Conservation (phyloP, 352 stramenopile genomes). For the Phytophthora sp. region DNA sequence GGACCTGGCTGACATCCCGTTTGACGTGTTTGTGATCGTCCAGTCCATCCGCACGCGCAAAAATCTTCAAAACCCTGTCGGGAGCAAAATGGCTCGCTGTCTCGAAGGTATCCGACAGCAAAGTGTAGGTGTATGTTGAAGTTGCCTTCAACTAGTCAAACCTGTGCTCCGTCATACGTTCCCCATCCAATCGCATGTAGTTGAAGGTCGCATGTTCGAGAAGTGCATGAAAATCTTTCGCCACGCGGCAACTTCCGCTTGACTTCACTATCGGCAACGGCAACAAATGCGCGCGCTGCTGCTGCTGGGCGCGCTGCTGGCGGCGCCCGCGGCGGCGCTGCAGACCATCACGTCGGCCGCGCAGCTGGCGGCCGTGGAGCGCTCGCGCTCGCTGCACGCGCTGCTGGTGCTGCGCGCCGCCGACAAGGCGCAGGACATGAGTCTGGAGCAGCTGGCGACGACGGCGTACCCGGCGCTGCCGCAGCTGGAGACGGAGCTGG, state of each 20-base stretch:
- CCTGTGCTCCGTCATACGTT: conserved; percentile 6
- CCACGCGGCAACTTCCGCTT: conserved; percentile 12
- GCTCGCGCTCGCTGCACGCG: conserved; percentile 36
- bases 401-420: conserved; percentile 39
- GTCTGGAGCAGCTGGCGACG: conserved; percentile 30
- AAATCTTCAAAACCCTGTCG: conserved; percentile 25
- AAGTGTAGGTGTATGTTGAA: background rate
- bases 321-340: conserved; percentile 12
- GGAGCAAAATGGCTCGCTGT: conserved; percentile 6
- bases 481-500: conserved; percentile 50
- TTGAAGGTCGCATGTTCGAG: conserved; percentile 12
- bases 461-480: conserved; percentile 45
- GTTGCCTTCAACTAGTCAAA: conserved; percentile 6
- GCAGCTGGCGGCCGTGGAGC: conserved; percentile 35
- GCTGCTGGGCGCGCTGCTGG: conserved; percentile 12
- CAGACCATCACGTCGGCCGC: conserved; percentile 28
- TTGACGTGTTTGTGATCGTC: conserved; percentile 15
- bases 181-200: conserved; percentile 5
- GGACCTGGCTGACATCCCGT: conserved; percentile 21
- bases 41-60: conserved; percentile 2
- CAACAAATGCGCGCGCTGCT: conserved; percentile 3
- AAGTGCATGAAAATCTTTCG: conserved; percentile 25
- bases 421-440: conserved; percentile 15
- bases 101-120: background rate
- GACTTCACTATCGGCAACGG: conserved; percentile 22